Evolutionary conservation across 1,284 basidiomycete species (phyloP).

Genomic region (Ceratobasidium sp.): DNA sequence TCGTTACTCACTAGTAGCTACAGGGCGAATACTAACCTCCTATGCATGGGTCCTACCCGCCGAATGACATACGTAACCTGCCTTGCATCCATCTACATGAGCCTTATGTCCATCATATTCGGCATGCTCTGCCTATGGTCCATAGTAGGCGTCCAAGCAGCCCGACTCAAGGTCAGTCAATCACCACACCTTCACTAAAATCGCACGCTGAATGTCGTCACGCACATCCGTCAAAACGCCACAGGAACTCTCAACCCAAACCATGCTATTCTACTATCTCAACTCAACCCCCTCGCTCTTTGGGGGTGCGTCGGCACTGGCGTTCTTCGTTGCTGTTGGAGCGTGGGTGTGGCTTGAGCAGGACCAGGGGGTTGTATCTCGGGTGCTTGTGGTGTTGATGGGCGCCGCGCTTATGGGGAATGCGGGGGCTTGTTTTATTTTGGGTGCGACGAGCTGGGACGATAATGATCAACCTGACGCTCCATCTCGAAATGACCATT

Average conservation of each 20-base stretch:
- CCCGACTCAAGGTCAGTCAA: slow-evolving; percentile 33
- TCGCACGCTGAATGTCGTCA: too few relatives aligned
- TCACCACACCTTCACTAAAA: background rate
- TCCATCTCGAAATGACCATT: too few relatives aligned
- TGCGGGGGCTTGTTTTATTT: slow-evolving; percentile 44
- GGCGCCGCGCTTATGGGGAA: slow-evolving; percentile 45
- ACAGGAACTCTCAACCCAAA: slow-evolving; percentile 41
- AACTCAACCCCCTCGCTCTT: slow-evolving; percentile 46
- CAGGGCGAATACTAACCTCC: slow-evolving; percentile 40
- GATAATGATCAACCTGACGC: background rate
- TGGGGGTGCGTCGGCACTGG: slow-evolving; percentile 44
- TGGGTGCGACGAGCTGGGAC: slow-evolving; percentile 26
- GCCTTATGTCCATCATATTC: slow-evolving; percentile 47
- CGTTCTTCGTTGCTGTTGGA: slow-evolving; percentile 47
- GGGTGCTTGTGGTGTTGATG: slow-evolving; percentile 42
- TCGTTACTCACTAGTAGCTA: background rate
- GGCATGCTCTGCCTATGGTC: slow-evolving; percentile 46
- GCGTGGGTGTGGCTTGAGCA: slow-evolving; percentile 45
- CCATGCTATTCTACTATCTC: slow-evolving; percentile 40
- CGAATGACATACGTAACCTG: slow-evolving; percentile 45
- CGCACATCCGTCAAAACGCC: too few relatives aligned
- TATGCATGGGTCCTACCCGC: slow-evolving; percentile 41
- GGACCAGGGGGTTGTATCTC: slow-evolving; percentile 16
- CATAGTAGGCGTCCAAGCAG: slow-evolving; percentile 43
- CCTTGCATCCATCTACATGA: slow-evolving; percentile 44